These are phyloP conservation scores for Debaryomycetaceae sp. DNA, from an alignment of 1,139 yeast genomes.

Conservation along the genomic window DNA sequence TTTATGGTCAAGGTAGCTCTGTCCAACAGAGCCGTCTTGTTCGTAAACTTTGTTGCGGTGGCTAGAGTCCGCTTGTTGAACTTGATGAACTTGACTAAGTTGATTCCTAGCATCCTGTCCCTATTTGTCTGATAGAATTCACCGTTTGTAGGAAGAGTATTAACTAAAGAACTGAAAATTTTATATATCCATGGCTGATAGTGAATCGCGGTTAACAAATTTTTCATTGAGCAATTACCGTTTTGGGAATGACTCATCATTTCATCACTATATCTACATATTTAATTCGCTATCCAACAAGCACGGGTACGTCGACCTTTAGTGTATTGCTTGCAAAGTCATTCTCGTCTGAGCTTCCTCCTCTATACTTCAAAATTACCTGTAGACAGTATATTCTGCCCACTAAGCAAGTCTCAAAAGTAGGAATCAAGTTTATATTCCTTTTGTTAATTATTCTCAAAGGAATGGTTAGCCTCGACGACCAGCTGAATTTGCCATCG, in stretches of 20 bases:
- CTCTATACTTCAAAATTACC: conserved; percentile 37
- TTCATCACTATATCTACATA: not conserved
- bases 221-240: conserved; percentile 23
- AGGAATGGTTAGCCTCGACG: conserved; percentile 28
- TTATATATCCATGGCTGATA: conserved; percentile 18
- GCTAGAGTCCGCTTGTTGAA: conserved; percentile 29
- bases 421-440: conserved; percentile 39
- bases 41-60: conserved; percentile 33
- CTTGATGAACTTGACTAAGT: not conserved
- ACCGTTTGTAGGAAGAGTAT: not conserved
- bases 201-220: conserved; percentile 39
- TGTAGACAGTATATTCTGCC: conserved; percentile 44
- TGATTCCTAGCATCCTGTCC: not conserved
- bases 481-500: conserved; percentile 23
- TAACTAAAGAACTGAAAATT: conserved; percentile 6
- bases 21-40: conserved; percentile 48
- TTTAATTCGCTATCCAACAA: conserved; percentile 28
- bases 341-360: conserved; percentile 31
- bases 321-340: conserved; percentile 35
- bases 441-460: conserved; percentile 32
- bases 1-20: conserved; percentile 89
- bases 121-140: not conserved
- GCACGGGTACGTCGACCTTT: conserved; percentile 38
- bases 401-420: conserved; percentile 43
- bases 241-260: conserved; percentile 24